Conservation (phyloP, 495 filamentous ascomycete species). For the Trypethelium eluteriae region DNA sequence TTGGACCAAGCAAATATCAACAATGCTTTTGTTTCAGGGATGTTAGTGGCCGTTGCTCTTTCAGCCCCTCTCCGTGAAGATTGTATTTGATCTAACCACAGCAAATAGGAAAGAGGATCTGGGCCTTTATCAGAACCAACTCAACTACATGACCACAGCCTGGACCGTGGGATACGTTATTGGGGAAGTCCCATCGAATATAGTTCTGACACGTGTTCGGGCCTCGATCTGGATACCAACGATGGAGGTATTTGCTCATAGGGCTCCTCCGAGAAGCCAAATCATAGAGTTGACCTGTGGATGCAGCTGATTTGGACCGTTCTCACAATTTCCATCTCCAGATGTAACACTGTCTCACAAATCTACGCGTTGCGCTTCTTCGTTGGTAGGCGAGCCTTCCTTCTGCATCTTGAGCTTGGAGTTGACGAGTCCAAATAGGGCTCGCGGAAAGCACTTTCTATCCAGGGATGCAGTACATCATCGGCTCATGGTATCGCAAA, state of each 20-base stretch:
- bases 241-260: conserved; percentile 31
- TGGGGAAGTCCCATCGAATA: conserved; percentile 54
- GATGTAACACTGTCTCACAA: conserved; percentile 12
- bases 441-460: conserved; percentile 9
- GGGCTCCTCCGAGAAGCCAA: background rate
- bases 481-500: conserved; percentile 43
- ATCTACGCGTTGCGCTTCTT: conserved; percentile 13
- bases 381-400: background rate
- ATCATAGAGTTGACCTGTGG: background rate
- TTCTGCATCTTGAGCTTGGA: background rate
- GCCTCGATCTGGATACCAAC: conserved; percentile 55
- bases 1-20: conserved; percentile 53
- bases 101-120: conserved; percentile 26
- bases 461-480: conserved; percentile 7
- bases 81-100: background rate
- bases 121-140: conserved; percentile 23
- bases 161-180: conserved; percentile 61
- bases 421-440: background rate
- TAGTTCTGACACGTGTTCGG: conserved; percentile 48
- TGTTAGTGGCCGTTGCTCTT: conserved; percentile 26
- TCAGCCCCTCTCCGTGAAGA: background rate
- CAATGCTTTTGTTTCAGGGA: conserved; percentile 47
- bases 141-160: conserved; percentile 36
- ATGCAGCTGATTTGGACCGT: conserved; percentile 8
- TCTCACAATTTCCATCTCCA: conserved; percentile 13